Percentiles rank a stretch among this genome's conserved stretches.
Evolutionary conservation across 2,329 filamentous ascomycete species (phyloP).

Genomic region (Sarocladium oryzae): DNA sequence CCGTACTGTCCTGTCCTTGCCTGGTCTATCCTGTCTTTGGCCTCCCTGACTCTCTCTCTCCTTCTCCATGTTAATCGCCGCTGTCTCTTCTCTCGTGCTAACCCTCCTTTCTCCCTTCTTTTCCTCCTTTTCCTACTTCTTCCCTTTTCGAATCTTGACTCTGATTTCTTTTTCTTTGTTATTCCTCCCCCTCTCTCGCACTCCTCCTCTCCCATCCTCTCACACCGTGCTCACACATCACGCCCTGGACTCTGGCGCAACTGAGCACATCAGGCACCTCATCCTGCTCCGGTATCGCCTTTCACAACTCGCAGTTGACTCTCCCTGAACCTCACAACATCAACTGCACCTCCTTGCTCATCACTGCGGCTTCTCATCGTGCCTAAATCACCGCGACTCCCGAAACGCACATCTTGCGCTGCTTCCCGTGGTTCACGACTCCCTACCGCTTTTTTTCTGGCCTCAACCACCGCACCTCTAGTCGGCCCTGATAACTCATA

Average conservation of each 20-base stretch:
- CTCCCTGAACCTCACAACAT: not conserved
- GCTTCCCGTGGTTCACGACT: not conserved
- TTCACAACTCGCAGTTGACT: not conserved
- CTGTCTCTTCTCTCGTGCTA: not conserved
- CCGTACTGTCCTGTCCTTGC: no score
- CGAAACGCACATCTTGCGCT: not conserved
- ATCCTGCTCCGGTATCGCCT: constrained; percentile 8
- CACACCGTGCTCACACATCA: not conserved
- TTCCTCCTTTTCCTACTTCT: not conserved
- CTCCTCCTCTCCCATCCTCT: not conserved
- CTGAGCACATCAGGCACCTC: not conserved
- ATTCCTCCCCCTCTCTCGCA: not conserved
- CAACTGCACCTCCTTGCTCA: not conserved
- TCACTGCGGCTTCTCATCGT: not conserved
- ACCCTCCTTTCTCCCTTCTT: not conserved
- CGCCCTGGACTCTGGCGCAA: not conserved
- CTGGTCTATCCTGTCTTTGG: not conserved
- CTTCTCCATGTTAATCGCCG: not conserved
- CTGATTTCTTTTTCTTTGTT: not conserved
- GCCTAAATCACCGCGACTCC: not conserved
- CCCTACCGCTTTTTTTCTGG: not conserved
- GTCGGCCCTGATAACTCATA: constrained; percentile 1
- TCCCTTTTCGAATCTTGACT: not conserved
- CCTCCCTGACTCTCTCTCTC: not conserved
- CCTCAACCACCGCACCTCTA: not conserved